These are phyloP conservation scores for Yamadazyma siamensis DNA, from an alignment of 1,139 yeast species.

Conservation along the genomic window DNA sequence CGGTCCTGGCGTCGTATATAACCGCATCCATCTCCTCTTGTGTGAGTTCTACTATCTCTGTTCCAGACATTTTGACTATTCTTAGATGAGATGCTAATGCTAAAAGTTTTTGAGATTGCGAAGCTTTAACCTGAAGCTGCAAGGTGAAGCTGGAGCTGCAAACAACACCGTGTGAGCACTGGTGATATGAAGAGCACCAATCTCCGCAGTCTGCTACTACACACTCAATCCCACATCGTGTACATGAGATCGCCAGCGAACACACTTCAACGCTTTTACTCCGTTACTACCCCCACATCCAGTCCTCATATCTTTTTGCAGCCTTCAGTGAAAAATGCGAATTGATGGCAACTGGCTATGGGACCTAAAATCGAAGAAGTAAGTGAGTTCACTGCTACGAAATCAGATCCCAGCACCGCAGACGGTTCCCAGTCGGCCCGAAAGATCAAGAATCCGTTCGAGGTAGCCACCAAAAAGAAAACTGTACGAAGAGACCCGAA, in stretches of 20 bases:
- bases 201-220: too few species aligned
- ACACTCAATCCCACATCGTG: too few species aligned
- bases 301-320: too few species aligned
- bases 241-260: too few species aligned
- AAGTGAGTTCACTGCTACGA: background rate
- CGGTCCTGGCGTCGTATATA: constrained; percentile 79
- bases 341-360: too few species aligned
- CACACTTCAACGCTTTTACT: too few species aligned
- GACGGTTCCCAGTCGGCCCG: constrained; percentile 2
- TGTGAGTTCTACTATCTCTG: constrained; percentile 24
- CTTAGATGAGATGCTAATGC: too few species aligned
- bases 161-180: too few species aligned
- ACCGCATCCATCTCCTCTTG: constrained; percentile 83
- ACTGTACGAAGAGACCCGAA: constrained; percentile 33
- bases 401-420: constrained; percentile 1
- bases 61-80: constrained; percentile 13
- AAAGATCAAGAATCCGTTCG: constrained; percentile 38
- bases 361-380: constrained; percentile 29
- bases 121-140: background rate
- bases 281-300: too few species aligned
- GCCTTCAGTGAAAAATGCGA: too few species aligned
- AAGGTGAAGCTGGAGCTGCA: background rate
- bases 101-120: constrained; percentile 3
- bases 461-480: constrained; percentile 19
- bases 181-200: too few species aligned